phyloP scores from a whole-genome alignment of 306 rosid genomes.

The Purshia tridentata region DNA sequence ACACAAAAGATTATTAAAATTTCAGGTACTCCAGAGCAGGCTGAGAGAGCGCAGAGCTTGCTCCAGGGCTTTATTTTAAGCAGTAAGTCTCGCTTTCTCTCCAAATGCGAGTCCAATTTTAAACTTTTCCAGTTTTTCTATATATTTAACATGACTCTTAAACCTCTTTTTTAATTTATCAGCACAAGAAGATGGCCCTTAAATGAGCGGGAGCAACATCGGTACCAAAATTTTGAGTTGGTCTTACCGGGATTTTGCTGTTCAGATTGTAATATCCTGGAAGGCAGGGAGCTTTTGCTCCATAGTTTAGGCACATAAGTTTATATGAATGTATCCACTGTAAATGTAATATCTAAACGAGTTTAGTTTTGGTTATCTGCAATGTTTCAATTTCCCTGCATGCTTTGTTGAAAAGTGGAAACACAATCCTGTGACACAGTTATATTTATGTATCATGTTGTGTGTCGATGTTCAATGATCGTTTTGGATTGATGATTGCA shows the following conservation, averaged over 20 bases:
- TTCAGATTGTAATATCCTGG: constrained; percentile 1
- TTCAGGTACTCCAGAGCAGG: constrained; percentile 95
- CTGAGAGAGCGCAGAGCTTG: constrained; percentile 97
- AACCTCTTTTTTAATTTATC: constrained; percentile 26
- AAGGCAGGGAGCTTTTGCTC: constrained; percentile 2
- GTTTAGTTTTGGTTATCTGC: constrained; percentile 20
- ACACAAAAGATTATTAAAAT: constrained; percentile 79
- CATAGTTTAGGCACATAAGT: constrained; percentile 8
- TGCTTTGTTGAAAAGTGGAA: constrained; percentile 14
- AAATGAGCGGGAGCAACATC: constrained; percentile 18
- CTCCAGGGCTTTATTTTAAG: constrained; percentile 96
- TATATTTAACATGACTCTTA: background rate
- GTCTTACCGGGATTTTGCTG: constrained; percentile 14
- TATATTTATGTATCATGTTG: background rate
- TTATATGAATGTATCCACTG: constrained; percentile 32
- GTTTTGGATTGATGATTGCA: no score
- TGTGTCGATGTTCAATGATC: constrained; percentile 13
- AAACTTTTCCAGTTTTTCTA: background rate
- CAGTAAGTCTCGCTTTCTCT: constrained; percentile 53
- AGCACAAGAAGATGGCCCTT: constrained; percentile 99
- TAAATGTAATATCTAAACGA: constrained; percentile 42
- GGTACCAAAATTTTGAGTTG: constrained; percentile 23
- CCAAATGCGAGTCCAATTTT: no score
- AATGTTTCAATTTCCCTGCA: constrained; percentile 33
- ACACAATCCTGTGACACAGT: constrained; percentile 9